A percentile compares a stretch with the other conserved stretches of the same genome.
phyloP scores from a whole-genome alignment of 164 flowering plant species.

The Vitis amurensis region DNA sequence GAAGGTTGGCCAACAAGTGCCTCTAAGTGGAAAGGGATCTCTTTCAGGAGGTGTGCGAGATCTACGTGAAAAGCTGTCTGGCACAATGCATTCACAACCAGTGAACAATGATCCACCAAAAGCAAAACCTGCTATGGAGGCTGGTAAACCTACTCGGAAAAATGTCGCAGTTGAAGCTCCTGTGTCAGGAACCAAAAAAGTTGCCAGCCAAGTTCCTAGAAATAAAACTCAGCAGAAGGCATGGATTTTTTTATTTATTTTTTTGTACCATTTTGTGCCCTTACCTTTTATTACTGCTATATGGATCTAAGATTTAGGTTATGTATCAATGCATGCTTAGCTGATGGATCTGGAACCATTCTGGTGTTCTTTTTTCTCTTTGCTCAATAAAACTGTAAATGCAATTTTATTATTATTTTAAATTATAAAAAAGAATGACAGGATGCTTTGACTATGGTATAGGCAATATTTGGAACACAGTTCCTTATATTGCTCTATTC shows the following conservation, averaged over 20 bases:
- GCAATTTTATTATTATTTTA: too few species aligned
- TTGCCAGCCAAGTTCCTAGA: conserved; percentile 32
- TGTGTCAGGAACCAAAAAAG: conserved; percentile 41
- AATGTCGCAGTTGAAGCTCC: conserved; percentile 44
- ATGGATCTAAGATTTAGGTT: not conserved
- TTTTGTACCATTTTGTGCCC: not conserved
- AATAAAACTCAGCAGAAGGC: conserved; percentile 67
- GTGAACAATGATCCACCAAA: conserved; percentile 45
- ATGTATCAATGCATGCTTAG: not conserved
- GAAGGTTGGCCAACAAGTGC: conserved; percentile 47
- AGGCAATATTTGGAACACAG: too few species aligned
- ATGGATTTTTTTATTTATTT: conserved; percentile 7
- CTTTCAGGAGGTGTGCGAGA: conserved; percentile 54
- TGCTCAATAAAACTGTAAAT: too few species aligned
- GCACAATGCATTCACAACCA: conserved; percentile 57
- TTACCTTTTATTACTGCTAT: not conserved
- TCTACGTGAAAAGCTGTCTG: conserved; percentile 90
- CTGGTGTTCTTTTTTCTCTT: not conserved
- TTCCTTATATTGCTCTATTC: too few species aligned
- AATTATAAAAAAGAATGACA: too few species aligned
- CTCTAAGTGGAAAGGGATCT: conserved; percentile 47
- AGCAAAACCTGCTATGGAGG: conserved; percentile 32
- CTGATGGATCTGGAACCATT: not conserved
- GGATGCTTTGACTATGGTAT: too few species aligned
- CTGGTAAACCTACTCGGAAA: conserved; percentile 48